Evolutionary conservation across 257 asterid genomes (phyloP), one percentile per base, ranked within the genome.

Genomic region (Thymus mandschuricus): DNA sequence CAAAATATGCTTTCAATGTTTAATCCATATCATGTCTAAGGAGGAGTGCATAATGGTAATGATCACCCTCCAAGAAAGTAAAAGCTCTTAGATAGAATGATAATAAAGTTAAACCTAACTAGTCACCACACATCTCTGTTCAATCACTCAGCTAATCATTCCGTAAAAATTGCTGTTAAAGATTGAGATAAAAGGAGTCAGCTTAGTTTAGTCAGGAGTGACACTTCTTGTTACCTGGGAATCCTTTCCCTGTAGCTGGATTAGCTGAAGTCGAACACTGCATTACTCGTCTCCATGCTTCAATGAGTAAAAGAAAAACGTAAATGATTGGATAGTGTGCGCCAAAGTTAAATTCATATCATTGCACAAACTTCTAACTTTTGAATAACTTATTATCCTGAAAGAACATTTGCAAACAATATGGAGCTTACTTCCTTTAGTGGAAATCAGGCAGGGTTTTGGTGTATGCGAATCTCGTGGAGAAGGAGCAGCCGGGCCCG

Each of bases 401-500:
- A 15, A 10, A 46, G 9, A 57, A 10, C n/a, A 44, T 60, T 45
- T 49, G 38, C 48, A 57, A 66, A 50, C 41, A 49, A 49, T 27
- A 58, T 12, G 50, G 0, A 49, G 29, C 79, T 77, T 77, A 64
- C 78, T 61, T 73, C 66, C 27, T 50, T 28, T 52, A 62, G 31
- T 40, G 46, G 41, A 56, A 31, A 58, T 74, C 79, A 76, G 62
- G 21, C 59, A 3, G 81, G 55, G 73, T 33, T 58, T 44, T 68
- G 72, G 59, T 74, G 85, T 68, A 58, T 66, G 49, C 45, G 75
- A 49, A 86, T 75, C 82, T 83, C 88, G 40, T 81, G 72, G 45
- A 91, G 90, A 43, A 94, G 95, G 69, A 81, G 86, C 2, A 85
- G 57, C 35, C 98, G 79, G 2, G 96, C 91, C 35, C 90, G 84